Percentiles rank a stretch among this genome's conserved stretches.
Conservation (phyloP, 495 filamentous ascomycete species). For the Daldinia childiae region DNA sequence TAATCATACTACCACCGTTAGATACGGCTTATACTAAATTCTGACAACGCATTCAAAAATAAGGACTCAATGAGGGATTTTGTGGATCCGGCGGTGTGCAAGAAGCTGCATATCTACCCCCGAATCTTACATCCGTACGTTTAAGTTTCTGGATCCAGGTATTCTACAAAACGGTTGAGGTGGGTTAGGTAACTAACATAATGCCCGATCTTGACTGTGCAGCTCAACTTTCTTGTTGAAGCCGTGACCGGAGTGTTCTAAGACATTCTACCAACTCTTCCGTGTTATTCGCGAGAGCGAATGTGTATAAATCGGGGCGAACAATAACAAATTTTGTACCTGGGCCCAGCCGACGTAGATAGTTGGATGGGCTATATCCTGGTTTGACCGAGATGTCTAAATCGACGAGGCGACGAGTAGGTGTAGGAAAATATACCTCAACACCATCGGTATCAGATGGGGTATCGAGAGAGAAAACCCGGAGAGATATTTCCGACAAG, state of each 20-base stretch:
- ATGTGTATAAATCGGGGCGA: constrained; percentile 39
- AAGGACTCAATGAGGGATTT: no score
- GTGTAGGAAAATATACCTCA: constrained; percentile 12
- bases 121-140: no score
- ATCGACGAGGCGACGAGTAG: neutral
- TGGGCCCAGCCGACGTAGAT: constrained; percentile 16
- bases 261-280: constrained; percentile 28
- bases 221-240: neutral
- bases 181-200: neutral
- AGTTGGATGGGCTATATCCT: constrained; percentile 15
- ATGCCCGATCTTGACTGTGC: neutral
- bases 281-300: constrained; percentile 19
- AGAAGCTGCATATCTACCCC: no score
- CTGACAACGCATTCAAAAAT: no score
- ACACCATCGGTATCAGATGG: neutral
- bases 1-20: no score
- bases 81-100: no score
- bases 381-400: constrained; percentile 1
- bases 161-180: no score
- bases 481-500: constrained; percentile 24
- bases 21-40: no score
- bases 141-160: no score
- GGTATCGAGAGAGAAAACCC: constrained; percentile 1
- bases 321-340: constrained; percentile 29
- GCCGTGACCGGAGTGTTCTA: neutral